Evolutionary conservation across 2,329 filamentous ascomycete species (phyloP).

Genomic region (Monilinia polystroma): DNA sequence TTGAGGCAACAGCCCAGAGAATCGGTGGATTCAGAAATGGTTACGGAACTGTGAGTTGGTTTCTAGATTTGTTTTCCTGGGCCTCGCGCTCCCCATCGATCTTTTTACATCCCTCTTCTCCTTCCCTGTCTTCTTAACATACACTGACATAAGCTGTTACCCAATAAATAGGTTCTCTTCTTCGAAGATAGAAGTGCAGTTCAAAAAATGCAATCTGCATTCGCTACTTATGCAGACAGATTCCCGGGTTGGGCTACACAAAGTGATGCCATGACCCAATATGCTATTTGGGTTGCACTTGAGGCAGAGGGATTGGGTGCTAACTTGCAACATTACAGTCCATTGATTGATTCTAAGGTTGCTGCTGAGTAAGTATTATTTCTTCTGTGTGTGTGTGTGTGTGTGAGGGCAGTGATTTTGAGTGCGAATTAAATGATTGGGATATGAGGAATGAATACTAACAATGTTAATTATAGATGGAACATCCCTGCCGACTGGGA

Average conservation of each 20-base stretch:
- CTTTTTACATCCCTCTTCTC: not conserved
- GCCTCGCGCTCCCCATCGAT: not conserved
- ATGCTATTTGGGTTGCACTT: constrained; percentile 75
- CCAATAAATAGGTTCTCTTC: constrained; percentile 64
- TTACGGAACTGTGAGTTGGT: constrained; percentile 69
- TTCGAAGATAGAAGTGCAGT: constrained; percentile 74
- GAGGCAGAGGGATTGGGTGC: constrained; percentile 81
- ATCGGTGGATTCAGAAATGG: constrained; percentile 61
- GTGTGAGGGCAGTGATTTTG: not conserved
- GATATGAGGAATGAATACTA: not conserved
- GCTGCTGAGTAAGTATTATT: constrained; percentile 35
- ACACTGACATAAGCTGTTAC: too few relatives aligned
- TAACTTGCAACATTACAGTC: constrained; percentile 94
- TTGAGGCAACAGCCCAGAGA: constrained; percentile 29
- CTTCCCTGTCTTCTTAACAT: too few relatives aligned
- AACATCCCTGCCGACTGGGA: constrained; percentile 70
- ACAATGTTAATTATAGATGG: constrained; percentile 52
- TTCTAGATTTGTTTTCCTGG: not conserved
- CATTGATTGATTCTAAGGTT: constrained; percentile 74
- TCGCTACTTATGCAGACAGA: constrained; percentile 72
- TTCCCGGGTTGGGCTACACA: constrained; percentile 78
- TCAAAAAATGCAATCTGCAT: constrained; percentile 64
- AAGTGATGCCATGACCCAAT: constrained; percentile 79
- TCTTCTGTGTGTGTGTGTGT: not conserved
- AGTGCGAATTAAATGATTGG: not conserved